Conservation (phyloP, 2,329 filamentous ascomycete species). For the Cyphellophora europaea region DNA sequence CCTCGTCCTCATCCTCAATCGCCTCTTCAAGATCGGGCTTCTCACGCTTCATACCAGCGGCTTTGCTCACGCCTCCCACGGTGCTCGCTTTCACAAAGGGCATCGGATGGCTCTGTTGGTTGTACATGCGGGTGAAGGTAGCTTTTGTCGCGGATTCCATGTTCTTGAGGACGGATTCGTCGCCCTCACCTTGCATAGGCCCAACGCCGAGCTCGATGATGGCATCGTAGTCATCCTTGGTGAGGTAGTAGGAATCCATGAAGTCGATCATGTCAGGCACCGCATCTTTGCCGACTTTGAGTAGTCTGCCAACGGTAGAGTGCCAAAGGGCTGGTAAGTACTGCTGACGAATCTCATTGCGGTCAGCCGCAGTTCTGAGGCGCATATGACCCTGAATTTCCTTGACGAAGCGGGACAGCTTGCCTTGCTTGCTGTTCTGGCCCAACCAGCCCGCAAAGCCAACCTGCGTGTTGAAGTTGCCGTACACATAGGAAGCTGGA, state of each 20-base stretch:
- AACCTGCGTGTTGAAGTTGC: constrained; percentile 61
- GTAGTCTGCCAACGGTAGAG: constrained; percentile 63
- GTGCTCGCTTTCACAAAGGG: constrained; percentile 93
- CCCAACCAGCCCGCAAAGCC: constrained; percentile 88
- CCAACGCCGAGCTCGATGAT: constrained; percentile 88
- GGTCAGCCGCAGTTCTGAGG: constrained; percentile 77
- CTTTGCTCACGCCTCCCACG: constrained; percentile 59
- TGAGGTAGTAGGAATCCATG: constrained; percentile 96
- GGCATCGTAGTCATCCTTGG: constrained; percentile 86
- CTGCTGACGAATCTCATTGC: constrained; percentile 88
- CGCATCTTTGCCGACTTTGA: constrained; percentile 69
- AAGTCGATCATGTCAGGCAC: constrained; percentile 79
- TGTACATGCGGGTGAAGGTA: constrained; percentile 86
- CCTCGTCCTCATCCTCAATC: constrained; percentile 74
- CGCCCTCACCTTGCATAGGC: constrained; percentile 61
- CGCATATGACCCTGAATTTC: constrained; percentile 98
- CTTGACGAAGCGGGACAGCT: constrained; percentile 70
- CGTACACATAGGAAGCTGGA: constrained; percentile 78
- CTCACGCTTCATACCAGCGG: constrained; percentile 50
- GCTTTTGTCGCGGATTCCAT: constrained; percentile 81
- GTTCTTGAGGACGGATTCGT: constrained; percentile 38
- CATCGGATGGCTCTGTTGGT: constrained; percentile 73
- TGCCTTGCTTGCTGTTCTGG: constrained; percentile 80
- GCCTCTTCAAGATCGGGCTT: constrained; percentile 93
- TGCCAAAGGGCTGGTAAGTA: constrained; percentile 87